Conservation (phyloP, 805 yeast species). For the Ogataea paradorogensis region DNA sequence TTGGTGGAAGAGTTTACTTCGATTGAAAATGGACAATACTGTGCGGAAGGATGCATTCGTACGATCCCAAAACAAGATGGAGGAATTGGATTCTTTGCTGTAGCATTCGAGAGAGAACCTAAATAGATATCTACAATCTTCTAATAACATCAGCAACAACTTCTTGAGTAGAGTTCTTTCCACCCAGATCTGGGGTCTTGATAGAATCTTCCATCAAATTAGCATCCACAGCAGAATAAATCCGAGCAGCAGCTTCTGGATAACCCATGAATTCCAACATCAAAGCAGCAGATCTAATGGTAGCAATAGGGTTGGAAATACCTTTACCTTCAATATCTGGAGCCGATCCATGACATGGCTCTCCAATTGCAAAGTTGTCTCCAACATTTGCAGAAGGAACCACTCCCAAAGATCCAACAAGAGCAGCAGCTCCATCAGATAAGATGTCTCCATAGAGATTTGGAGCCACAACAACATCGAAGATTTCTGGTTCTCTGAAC, state of each 20-base stretch:
- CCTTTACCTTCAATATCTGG: slow-evolving; percentile 98
- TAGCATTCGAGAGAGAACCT: slow-evolving; percentile 67
- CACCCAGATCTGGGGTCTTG: slow-evolving; percentile 95
- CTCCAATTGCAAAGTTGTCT: slow-evolving; percentile 93
- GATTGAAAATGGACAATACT: slow-evolving; percentile 41
- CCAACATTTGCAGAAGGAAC: slow-evolving; percentile 99
- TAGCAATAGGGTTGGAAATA: slow-evolving; percentile 94
- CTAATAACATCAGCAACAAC: slow-evolving; percentile 80
- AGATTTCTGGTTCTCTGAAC: slow-evolving; percentile 97
- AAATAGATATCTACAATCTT: slow-evolving; percentile 35
- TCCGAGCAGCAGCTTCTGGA: slow-evolving; percentile 83
- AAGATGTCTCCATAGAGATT: slow-evolving; percentile 96
- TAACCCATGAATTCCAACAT: slow-evolving; percentile 97
- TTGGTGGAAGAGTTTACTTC: slow-evolving; percentile 62
- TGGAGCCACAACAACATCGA: slow-evolving; percentile 98
- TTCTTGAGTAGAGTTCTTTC: slow-evolving; percentile 79
- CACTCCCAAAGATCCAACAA: slow-evolving; percentile 96
- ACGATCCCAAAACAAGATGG: slow-evolving; percentile 87
- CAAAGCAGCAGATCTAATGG: slow-evolving; percentile 95
- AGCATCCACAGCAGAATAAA: slow-evolving; percentile 92
- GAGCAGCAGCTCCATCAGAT: slow-evolving; percentile 97
- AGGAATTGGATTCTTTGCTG: slow-evolving; percentile 99
- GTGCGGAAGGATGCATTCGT: slow-evolving; percentile 87
- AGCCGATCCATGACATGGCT: slow-evolving; percentile 99
- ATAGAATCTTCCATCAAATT: slow-evolving; percentile 75